A percentile compares a stretch with the other conserved stretches of the same genome.
These are phyloP conservation scores for Candida andamanensis DNA, from an alignment of 805 yeast genomes.

Conservation along the genomic window DNA sequence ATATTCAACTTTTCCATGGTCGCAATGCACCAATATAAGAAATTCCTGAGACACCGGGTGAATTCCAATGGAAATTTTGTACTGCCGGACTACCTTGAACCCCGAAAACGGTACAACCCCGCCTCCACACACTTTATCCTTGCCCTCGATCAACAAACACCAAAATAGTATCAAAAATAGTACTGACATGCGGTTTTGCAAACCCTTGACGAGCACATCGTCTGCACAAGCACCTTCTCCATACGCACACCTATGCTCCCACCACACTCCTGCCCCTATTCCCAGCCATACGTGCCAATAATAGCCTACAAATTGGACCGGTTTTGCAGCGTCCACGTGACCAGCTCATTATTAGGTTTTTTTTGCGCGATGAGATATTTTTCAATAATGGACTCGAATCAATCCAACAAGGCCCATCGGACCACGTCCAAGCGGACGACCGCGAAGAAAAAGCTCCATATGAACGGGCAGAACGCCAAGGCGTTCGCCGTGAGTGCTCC, in stretches of 20 bases:
- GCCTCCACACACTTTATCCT: constrained; percentile 6
- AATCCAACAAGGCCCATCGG: constrained; percentile 76
- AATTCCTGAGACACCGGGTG: constrained; percentile 36
- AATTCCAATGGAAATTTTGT: constrained; percentile 28
- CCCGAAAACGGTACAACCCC: constrained; percentile 45
- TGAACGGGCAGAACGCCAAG: constrained; percentile 59
- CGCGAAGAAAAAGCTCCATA: constrained; percentile 82
- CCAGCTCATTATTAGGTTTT: no score
- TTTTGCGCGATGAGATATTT: not conserved
- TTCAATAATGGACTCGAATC: constrained; percentile 16
- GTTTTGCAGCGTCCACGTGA: no score
- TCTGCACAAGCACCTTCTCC: no score
- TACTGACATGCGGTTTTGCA: no score
- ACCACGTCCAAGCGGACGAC: constrained; percentile 44
- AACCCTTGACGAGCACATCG: no score
- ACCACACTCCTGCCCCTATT: not conserved
- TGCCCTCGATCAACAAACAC: not conserved
- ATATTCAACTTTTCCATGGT: constrained; percentile 43
- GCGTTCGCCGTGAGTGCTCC: constrained; percentile 55
- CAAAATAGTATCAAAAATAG: no score
- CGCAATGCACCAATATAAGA: constrained; percentile 47
- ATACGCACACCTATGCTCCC: no score
- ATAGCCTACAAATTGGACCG: no score
- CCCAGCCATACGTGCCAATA: no score
- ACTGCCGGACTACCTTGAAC: constrained; percentile 47